phyloP scores from a whole-genome alignment of 176 grass and related monocot genomes.

The Pontederia crassipes region DNA sequence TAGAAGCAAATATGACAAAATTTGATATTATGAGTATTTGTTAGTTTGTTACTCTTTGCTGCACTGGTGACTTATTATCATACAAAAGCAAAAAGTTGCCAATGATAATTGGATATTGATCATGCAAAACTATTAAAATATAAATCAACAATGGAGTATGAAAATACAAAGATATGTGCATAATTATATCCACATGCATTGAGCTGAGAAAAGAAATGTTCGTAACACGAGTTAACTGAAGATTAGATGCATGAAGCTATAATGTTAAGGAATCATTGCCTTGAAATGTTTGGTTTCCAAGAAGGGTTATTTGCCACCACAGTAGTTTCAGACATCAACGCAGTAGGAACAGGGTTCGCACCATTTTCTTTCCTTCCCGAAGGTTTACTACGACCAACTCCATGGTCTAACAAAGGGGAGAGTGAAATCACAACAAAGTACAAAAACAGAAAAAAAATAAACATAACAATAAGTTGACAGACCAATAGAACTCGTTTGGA shows the following conservation, averaged over 20 bases:
- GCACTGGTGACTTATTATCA: too few species aligned
- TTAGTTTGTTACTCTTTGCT: too few species aligned
- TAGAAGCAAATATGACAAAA: too few species aligned
- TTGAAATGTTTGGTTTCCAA: slow-evolving; percentile 42
- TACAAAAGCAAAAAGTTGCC: too few species aligned
- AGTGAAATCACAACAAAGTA: background rate
- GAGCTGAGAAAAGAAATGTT: too few species aligned
- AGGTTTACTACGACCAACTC: slow-evolving; percentile 34
- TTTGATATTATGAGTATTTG: too few species aligned
- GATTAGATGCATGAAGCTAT: background rate
- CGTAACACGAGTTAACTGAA: background rate
- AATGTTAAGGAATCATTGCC: slow-evolving; percentile 31
- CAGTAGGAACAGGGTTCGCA: slow-evolving; percentile 19
- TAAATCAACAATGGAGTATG: too few species aligned
- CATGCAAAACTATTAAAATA: too few species aligned
- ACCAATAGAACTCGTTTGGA: slow-evolving; percentile 54
- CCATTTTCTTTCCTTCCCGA: slow-evolving; percentile 39
- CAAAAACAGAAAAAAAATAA: background rate
- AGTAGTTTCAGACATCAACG: slow-evolving; percentile 38
- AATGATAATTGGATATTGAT: too few species aligned
- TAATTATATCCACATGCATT: too few species aligned
- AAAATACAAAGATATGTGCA: too few species aligned
- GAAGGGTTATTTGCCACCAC: slow-evolving; percentile 29
- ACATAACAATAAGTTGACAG: slow-evolving; percentile 8
- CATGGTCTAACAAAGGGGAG: slow-evolving; percentile 22